A percentile compares a stretch with the other conserved stretches of the same genome.
phyloP scores from a whole-genome alignment of 495 filamentous ascomycete genomes.

The Jackrogersella minutella region DNA sequence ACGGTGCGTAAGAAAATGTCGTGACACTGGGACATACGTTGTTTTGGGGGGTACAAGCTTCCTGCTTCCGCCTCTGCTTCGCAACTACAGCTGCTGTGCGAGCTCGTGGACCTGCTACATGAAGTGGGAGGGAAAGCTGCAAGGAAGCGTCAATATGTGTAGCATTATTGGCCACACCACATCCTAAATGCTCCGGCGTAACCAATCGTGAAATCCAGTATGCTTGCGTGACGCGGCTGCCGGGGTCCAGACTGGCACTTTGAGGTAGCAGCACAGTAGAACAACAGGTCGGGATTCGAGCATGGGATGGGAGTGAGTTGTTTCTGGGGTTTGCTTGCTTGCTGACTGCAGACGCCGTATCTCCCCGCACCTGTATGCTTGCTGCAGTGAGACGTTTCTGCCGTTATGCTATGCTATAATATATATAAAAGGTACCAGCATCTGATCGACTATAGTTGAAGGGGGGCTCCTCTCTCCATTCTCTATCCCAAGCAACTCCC shows the following conservation, averaged over 20 bases:
- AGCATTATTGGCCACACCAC: conserved; percentile 18
- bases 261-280: conserved; percentile 14
- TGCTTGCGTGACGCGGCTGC: conserved; percentile 31
- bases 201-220: conserved; percentile 12
- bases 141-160: conserved; percentile 2
- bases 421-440: conserved; percentile 28
- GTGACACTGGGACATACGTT: background rate
- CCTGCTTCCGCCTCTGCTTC: background rate
- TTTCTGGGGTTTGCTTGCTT: conserved; percentile 38
- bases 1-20: conserved; percentile 17
- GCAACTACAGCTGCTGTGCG: background rate
- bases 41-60: background rate
- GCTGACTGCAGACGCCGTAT: conserved; percentile 42
- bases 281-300: conserved; percentile 33
- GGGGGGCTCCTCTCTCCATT: conserved; percentile 1
- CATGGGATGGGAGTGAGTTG: conserved; percentile 15
- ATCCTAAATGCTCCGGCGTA: conserved; percentile 3
- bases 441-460: conserved; percentile 20
- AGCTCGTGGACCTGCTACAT: conserved; percentile 19
- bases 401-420: conserved; percentile 24
- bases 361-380: conserved; percentile 37
- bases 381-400: conserved; percentile 38
- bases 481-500: background rate
- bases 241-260: conserved; percentile 6
- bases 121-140: conserved; percentile 5